Percentiles rank a stretch among this genome's conserved stretches.
Conservation (phyloP, 2,329 filamentous ascomycete species). For the Botrytis sinoallii region DNA sequence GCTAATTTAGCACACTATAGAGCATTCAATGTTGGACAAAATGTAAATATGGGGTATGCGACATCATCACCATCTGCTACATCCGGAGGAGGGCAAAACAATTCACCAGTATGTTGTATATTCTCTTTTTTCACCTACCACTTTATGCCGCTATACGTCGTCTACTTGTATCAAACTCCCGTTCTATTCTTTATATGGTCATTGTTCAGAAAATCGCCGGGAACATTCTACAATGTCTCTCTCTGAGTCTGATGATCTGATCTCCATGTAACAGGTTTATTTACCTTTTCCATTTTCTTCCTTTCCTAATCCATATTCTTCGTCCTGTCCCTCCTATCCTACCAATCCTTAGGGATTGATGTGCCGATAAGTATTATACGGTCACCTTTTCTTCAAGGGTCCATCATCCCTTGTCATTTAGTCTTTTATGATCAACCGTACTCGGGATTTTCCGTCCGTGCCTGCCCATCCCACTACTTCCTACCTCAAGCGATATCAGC, state of each 20-base stretch:
- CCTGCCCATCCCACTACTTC: not conserved
- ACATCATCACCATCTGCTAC: slow-evolving; percentile 60
- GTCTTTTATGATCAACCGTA: slow-evolving; percentile 11
- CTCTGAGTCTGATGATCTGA: slow-evolving; percentile 11
- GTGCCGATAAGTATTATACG: slow-evolving; percentile 5
- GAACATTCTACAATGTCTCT: slow-evolving; percentile 10
- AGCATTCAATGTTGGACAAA: slow-evolving; percentile 35
- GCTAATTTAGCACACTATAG: slow-evolving; percentile 31
- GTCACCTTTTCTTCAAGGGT: not conserved
- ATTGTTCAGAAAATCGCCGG: not conserved
- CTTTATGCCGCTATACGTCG: not conserved
- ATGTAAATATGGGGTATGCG: slow-evolving; percentile 49
- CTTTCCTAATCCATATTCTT: not conserved
- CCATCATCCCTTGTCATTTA: not conserved
- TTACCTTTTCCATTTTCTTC: not conserved
- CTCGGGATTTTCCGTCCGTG: not conserved
- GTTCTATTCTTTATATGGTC: slow-evolving; percentile 14
- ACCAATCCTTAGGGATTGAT: not conserved
- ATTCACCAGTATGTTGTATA: slow-evolving; percentile 51
- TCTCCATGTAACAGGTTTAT: not conserved
- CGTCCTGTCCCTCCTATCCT: not conserved
- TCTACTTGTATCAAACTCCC: not conserved
- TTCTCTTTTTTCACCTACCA: not conserved
- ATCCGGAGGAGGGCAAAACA: slow-evolving; percentile 57
- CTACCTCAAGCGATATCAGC: slow-evolving; percentile 15